Conservation (phyloP, 2,329 filamentous ascomycete species). For the Rhynchosporium secalis region DNA sequence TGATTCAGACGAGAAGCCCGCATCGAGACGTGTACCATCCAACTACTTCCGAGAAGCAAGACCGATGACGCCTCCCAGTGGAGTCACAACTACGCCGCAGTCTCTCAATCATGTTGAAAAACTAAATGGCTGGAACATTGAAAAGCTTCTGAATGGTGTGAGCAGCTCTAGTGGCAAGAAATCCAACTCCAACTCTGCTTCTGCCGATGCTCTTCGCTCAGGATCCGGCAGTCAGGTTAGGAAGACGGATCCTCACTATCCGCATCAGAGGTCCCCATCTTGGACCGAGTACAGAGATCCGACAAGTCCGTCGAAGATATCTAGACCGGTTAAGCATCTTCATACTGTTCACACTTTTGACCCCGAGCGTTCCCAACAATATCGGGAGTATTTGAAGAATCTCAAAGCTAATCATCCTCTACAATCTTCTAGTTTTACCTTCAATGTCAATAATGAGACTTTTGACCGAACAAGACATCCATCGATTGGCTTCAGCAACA, state of each 20-base stretch:
- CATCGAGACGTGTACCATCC: constrained; percentile 1
- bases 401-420: constrained; percentile 41
- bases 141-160: constrained; percentile 30
- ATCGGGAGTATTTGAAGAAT: constrained; percentile 6
- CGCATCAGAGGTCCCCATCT: constrained; percentile 2
- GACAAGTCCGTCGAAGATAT: constrained; percentile 28
- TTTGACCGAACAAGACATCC: constrained; percentile 43
- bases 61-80: constrained; percentile 36
- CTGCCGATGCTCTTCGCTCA: constrained; percentile 5
- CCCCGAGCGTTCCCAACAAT: constrained; percentile 18
- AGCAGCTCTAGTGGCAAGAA: constrained; percentile 14
- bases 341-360: constrained; percentile 23
- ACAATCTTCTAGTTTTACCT: constrained; percentile 50
- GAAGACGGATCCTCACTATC: constrained; percentile 11
- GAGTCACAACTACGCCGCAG: constrained; percentile 27
- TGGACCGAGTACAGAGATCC: constrained; percentile 22
- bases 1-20: not conserved
- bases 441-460: constrained; percentile 48
- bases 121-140: constrained; percentile 28
- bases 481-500: constrained; percentile 50
- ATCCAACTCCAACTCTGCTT: constrained; percentile 10
- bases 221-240: constrained; percentile 8
- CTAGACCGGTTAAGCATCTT: constrained; percentile 23
- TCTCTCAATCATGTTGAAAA: constrained; percentile 30
- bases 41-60: constrained; percentile 18